phyloP scores from a whole-genome alignment of 106 monocot species.

The Chionographis japonica region DNA sequence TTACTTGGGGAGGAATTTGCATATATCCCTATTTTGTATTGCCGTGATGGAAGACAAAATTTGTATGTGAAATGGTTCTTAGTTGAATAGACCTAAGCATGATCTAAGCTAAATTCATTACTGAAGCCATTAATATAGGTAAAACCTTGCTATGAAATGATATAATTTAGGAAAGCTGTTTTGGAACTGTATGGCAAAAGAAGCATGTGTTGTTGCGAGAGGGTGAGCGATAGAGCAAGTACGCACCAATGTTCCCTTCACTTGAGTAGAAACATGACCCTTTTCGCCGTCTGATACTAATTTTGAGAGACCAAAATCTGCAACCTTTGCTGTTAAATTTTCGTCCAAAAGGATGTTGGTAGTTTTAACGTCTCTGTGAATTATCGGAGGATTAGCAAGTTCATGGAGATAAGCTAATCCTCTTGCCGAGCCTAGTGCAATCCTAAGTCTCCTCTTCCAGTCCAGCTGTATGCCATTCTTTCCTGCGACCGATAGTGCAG shows the following conservation, averaged over 20 bases:
- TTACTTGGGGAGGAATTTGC: too few species aligned
- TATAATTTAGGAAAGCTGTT: too few species aligned
- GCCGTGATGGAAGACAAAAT: too few species aligned
- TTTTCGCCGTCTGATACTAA: constrained; percentile 22
- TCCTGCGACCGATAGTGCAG: constrained; percentile 4
- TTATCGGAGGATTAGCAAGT: constrained; percentile 44
- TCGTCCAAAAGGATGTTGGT: constrained; percentile 53
- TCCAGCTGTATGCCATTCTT: constrained; percentile 34
- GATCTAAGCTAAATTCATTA: too few species aligned
- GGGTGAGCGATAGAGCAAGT: not conserved
- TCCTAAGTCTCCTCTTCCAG: constrained; percentile 39
- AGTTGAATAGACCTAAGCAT: too few species aligned
- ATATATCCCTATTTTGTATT: too few species aligned
- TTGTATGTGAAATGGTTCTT: too few species aligned
- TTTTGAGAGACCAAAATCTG: constrained; percentile 66
- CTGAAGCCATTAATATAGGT: too few species aligned
- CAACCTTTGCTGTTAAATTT: constrained; percentile 42
- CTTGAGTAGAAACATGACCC: constrained; percentile 42
- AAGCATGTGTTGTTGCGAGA: not conserved
- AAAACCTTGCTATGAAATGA: too few species aligned
- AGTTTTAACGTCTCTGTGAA: constrained; percentile 55
- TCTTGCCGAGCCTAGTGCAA: constrained; percentile 47
- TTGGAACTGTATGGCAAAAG: too few species aligned
- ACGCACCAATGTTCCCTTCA: constrained; percentile 59
- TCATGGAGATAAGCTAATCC: constrained; percentile 53